phyloP scores from a whole-genome alignment of 768 basidiomycete species.

The Pholiota microspora region DNA sequence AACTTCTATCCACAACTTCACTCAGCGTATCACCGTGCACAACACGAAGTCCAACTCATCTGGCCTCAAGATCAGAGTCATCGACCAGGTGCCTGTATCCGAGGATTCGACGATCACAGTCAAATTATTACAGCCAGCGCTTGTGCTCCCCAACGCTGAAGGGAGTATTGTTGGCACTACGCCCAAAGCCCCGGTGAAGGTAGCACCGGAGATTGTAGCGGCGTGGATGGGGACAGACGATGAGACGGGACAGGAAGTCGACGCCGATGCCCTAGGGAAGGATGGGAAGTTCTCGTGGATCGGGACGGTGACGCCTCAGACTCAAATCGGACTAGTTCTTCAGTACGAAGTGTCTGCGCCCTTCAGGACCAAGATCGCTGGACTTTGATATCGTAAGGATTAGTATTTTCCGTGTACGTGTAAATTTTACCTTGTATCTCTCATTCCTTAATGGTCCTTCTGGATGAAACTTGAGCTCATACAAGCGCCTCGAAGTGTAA shows the following conservation, averaged over 20 bases:
- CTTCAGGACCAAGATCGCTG: slow-evolving; percentile 18
- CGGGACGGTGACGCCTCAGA: slow-evolving; percentile 29
- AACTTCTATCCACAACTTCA: slow-evolving; percentile 26
- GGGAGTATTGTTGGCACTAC: slow-evolving; percentile 1
- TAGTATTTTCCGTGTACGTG: neutral
- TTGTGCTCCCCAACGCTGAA: slow-evolving; percentile 20
- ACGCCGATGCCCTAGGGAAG: slow-evolving; percentile 25
- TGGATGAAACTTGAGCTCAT: too few relatives aligned
- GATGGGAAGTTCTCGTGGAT: slow-evolving; percentile 34
- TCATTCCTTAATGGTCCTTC: too few relatives aligned
- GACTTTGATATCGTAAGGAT: neutral
- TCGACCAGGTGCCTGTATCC: slow-evolving; percentile 39
- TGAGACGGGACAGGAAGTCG: slow-evolving; percentile 22
- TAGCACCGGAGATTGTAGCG: slow-evolving; percentile 27
- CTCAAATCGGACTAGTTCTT: slow-evolving; percentile 28
- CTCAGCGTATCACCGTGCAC: slow-evolving; percentile 35
- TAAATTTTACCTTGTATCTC: too few relatives aligned
- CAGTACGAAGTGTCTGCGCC: slow-evolving; percentile 35
- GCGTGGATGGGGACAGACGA: slow-evolving; percentile 35
- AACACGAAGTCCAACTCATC: slow-evolving; percentile 33
- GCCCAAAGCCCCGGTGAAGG: slow-evolving; percentile 18
- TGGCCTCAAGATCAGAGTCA: slow-evolving; percentile 28
- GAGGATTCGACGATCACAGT: slow-evolving; percentile 37
- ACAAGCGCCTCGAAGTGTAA: too few relatives aligned
- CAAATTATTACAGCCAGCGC: slow-evolving; percentile 35